Evolutionary conservation across 805 yeast species (phyloP).

Genomic region (Saturnispora ahearnii): DNA sequence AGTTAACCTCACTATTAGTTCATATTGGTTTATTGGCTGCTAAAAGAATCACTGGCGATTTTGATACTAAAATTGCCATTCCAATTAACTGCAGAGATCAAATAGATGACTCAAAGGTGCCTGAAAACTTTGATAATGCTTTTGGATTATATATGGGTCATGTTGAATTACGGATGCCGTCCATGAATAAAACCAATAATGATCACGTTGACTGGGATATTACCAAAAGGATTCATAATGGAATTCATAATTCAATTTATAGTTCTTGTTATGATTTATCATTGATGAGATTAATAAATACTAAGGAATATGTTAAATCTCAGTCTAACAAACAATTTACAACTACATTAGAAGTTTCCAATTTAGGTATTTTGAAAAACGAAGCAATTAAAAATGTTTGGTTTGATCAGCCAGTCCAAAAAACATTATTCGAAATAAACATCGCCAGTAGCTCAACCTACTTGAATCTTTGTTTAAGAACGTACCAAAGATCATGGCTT

Average conservation of each 20-base stretch:
- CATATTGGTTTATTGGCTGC: constrained; percentile 2
- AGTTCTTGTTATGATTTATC: constrained; percentile 8
- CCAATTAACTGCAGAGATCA: constrained; percentile 19
- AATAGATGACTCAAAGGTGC: constrained; percentile 1
- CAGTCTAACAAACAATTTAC: constrained; percentile 8
- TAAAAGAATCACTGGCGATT: constrained; percentile 1
- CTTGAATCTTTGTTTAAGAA: constrained; percentile 1
- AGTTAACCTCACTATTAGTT: constrained; percentile 5
- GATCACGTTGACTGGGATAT: constrained; percentile 10
- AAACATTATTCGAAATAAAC: constrained; percentile 2
- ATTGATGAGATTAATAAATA: constrained; percentile 7
- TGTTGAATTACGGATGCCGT: constrained; percentile 8
- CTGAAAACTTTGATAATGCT: constrained; percentile 3
- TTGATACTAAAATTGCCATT: constrained; percentile 11
- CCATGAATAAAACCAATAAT: constrained; percentile 6
- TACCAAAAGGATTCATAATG: constrained; percentile 9
- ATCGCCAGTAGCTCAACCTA: background rate
- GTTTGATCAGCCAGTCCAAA: constrained; percentile 2
- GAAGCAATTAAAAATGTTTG: background rate
- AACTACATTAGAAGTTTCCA: constrained; percentile 12
- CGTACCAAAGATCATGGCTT: background rate
- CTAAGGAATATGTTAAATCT: constrained; percentile 2
- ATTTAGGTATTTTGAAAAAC: constrained; percentile 2
- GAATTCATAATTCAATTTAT: constrained; percentile 5
- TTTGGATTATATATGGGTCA: constrained; percentile 17